Conservation (phyloP, 176 grass and related monocot genomes). For the Hyparrhenia diplandra region DNA sequence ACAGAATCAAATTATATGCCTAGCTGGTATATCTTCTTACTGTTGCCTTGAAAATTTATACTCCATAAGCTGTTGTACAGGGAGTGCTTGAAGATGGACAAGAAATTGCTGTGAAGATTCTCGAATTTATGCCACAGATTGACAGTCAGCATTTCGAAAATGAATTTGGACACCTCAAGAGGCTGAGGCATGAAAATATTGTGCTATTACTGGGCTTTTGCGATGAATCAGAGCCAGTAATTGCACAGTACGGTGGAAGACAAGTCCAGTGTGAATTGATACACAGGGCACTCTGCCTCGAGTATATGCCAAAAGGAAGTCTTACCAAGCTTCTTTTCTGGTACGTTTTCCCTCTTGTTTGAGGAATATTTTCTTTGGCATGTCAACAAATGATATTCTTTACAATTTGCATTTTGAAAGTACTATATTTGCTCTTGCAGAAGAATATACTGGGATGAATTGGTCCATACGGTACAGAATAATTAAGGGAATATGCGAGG, state of each 20-base stretch:
- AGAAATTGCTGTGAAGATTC: not conserved
- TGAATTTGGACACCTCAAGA: not conserved
- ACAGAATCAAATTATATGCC: not conserved
- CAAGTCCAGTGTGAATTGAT: not conserved
- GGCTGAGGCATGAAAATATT: not conserved
- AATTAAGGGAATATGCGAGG: slow-evolving; percentile 9
- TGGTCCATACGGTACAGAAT: not conserved
- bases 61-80: not conserved
- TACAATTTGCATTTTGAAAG: not conserved
- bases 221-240: not conserved
- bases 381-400: not conserved
- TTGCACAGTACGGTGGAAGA: not conserved
- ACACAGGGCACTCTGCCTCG: slow-evolving; percentile 7
- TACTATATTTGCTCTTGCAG: not conserved
- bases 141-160: not conserved
- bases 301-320: slow-evolving; percentile 11
- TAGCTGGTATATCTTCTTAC: not conserved
- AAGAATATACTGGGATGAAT: not conserved
- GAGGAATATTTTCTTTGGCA: not conserved
- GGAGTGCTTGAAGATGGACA: not conserved
- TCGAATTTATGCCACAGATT: not conserved
- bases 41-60: not conserved
- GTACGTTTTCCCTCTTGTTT: not conserved
- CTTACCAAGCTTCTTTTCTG: not conserved
- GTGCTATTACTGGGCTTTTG: not conserved